Evolutionary conservation across 352 stramenopile genomes (phyloP).

Genomic region (Pythium sukuiense): DNA sequence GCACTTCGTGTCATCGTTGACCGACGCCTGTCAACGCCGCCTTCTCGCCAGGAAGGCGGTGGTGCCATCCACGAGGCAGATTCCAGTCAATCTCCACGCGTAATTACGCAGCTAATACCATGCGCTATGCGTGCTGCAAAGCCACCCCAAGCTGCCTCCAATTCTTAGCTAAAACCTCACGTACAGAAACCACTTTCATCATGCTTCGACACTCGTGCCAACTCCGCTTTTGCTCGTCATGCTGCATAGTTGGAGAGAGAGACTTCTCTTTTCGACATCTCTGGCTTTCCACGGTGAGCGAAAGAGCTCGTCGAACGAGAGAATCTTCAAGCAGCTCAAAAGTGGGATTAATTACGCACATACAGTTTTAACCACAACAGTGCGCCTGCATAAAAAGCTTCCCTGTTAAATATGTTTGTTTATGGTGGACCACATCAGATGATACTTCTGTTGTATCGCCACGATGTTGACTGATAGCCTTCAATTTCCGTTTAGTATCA

Average conservation of each 20-base stretch:
- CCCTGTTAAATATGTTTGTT: no score
- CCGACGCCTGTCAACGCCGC: background rate
- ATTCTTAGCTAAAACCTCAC: no score
- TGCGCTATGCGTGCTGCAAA: no score
- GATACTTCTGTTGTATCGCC: no score
- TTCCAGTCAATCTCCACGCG: background rate
- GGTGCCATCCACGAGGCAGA: background rate
- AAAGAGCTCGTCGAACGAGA: background rate
- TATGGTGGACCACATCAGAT: no score
- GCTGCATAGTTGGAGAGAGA: background rate
- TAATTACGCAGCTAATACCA: background rate
- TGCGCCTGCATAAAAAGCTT: no score
- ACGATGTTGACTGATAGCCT: no score
- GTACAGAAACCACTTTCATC: no score
- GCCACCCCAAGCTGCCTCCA: no score
- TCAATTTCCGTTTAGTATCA: no score
- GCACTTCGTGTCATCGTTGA: slow-evolving; percentile 7
- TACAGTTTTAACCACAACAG: background rate
- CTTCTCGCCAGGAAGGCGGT: background rate
- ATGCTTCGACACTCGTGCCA: no score
- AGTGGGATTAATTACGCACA: slow-evolving; percentile 13
- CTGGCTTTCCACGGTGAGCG: background rate
- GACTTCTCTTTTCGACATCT: background rate
- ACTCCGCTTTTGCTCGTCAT: background rate
- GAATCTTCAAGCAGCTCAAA: background rate